Conservation (phyloP, 306 rosid species). For the Prunus persica region Prunus_persica_NCBIv2 NC_034009.1:43658501-43659000, state of each 20-base stretch:
- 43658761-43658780: constrained; percentile 1
- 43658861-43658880: neutral
- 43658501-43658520: constrained; percentile 16
- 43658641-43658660: constrained; percentile 90
- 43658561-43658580: constrained; percentile 71
- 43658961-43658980: neutral
- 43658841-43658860: neutral
- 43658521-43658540: constrained; percentile 27
- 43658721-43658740: constrained; percentile 96
- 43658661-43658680: constrained; percentile 75
- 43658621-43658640: constrained; percentile 89
- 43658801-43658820: neutral
- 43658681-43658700: constrained; percentile 84
- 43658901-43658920: neutral
- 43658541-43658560: constrained; percentile 71
- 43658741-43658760: constrained; percentile 34
- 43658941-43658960: neutral
- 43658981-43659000: neutral
- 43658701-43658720: constrained; percentile 72
- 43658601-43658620: constrained; percentile 85
- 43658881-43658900: neutral
- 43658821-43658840: neutral
- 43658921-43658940: neutral
- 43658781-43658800: neutral
- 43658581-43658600: constrained; percentile 85